Conservation (phyloP, 352 stramenopile genomes). For the Pythium insidiosum region DNA sequence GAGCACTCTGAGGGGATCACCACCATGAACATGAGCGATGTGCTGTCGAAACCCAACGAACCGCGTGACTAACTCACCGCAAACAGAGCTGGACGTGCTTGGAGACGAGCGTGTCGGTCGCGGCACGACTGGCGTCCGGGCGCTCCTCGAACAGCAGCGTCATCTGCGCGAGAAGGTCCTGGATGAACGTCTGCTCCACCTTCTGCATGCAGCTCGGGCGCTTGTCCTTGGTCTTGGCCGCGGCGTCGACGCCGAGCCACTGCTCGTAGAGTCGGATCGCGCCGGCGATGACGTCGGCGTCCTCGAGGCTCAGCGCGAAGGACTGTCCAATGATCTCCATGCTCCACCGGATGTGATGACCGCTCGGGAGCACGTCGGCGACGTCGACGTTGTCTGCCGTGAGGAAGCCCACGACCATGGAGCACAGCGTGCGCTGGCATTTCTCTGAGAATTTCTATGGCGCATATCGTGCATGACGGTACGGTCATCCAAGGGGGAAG, state of each 20-base stretch:
- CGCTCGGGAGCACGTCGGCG: conserved; percentile 45
- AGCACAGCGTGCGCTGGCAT: conserved; percentile 79
- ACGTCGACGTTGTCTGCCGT: conserved; percentile 43
- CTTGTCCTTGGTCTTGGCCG: conserved; percentile 37
- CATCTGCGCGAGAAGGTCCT: conserved; percentile 84
- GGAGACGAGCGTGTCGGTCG: conserved; percentile 28
- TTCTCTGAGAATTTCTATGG: conserved; percentile 85
- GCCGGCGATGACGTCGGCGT: conserved; percentile 73
- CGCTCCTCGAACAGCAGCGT: conserved; percentile 84
- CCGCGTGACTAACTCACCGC: conserved; percentile 38
- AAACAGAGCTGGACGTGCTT: conserved; percentile 72
- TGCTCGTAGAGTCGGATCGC: conserved; percentile 74
- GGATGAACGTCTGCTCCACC: conserved; percentile 79
- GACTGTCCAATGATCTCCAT: conserved; percentile 84
- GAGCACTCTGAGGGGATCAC: conserved; percentile 34
- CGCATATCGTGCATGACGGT: too few species aligned
- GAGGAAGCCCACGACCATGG: conserved; percentile 69
- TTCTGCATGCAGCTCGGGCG: conserved; percentile 71
- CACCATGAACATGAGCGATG: background rate
- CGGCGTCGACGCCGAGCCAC: conserved; percentile 62
- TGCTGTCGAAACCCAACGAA: too few species aligned
- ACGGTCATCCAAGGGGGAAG: too few species aligned
- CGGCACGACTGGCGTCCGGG: conserved; percentile 17
- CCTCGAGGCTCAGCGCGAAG: conserved; percentile 81
- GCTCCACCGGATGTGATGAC: conserved; percentile 73